Percentiles rank a stretch among this genome's conserved stretches.
These are phyloP conservation scores for Penicillium sp. DNA, from an alignment of 2,329 filamentous ascomycete species.

Conservation along the genomic window DNA sequence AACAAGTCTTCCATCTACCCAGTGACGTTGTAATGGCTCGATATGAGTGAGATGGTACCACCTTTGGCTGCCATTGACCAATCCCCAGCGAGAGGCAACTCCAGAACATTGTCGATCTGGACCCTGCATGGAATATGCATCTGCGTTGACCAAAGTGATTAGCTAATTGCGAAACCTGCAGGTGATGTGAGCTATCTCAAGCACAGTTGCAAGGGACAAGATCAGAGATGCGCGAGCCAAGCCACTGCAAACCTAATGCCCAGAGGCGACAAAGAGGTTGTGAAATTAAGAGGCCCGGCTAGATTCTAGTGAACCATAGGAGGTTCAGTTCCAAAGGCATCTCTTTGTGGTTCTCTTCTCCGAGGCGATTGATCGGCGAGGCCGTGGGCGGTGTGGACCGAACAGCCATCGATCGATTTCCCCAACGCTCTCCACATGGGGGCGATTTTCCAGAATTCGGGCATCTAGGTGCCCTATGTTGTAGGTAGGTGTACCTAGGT, in stretches of 20 bases:
- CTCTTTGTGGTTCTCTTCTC: neutral
- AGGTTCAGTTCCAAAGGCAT: neutral
- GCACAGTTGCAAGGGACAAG: neutral
- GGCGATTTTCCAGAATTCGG: neutral
- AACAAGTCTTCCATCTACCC: neutral
- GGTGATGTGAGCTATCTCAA: neutral
- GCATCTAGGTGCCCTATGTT: neutral
- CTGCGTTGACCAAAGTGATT: neutral
- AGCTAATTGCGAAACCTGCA: conserved; percentile 1
- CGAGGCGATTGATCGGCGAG: neutral
- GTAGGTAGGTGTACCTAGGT: too few species aligned
- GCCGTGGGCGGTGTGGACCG: conserved; percentile 1
- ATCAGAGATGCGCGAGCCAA: neutral
- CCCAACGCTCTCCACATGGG: conserved; percentile 2
- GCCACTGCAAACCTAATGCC: neutral
- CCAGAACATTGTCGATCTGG: neutral
- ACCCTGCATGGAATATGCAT: neutral
- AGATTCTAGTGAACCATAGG: neutral
- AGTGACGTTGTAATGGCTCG: neutral
- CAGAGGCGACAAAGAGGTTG: neutral
- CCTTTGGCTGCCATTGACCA: neutral
- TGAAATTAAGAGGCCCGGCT: neutral
- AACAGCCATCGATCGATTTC: neutral
- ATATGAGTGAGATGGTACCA: neutral
- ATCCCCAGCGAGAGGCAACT: neutral